Evolutionary conservation across 1,139 yeast genomes (phyloP).

Genomic region (Magnusiomyces magnusii): DNA sequence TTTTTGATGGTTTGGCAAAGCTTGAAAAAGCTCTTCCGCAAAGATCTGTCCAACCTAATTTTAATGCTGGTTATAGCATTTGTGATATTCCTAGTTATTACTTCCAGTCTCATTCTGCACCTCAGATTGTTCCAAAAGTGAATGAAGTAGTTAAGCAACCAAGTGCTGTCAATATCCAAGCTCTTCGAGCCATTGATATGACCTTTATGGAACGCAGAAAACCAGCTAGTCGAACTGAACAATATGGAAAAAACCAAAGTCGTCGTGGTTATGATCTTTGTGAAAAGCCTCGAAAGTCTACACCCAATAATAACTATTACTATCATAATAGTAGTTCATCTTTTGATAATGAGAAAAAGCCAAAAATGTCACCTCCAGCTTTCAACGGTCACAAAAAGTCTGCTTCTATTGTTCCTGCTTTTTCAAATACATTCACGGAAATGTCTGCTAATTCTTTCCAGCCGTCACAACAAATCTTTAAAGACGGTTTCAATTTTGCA

Average conservation of each 20-base stretch:
- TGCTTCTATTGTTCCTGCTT: not conserved
- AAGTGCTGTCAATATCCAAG: not conserved
- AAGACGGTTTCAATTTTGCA: not conserved
- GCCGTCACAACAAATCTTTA: not conserved
- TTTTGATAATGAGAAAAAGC: not conserved
- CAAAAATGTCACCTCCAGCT: not conserved
- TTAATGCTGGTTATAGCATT: not conserved
- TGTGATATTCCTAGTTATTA: constrained; percentile 5
- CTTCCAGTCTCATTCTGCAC: not conserved
- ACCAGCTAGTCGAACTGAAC: not conserved
- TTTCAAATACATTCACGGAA: not conserved
- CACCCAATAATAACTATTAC: not conserved
- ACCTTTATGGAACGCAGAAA: constrained; percentile 1
- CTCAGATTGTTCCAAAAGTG: not conserved
- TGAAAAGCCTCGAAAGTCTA: not conserved
- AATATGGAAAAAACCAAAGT: not conserved
- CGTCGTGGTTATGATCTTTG: not conserved
- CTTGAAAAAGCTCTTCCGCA: not conserved
- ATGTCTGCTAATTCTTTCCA: not conserved
- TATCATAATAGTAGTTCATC: not conserved
- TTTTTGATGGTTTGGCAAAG: not conserved
- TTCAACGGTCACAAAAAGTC: constrained; percentile 2
- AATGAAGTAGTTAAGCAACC: not conserved
- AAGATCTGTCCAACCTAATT: not conserved
- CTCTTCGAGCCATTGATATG: constrained; percentile 6